Percentiles rank a stretch among this genome's conserved stretches.
Conservation (phyloP, 805 yeast species). For the Teunomyces atbi region DNA sequence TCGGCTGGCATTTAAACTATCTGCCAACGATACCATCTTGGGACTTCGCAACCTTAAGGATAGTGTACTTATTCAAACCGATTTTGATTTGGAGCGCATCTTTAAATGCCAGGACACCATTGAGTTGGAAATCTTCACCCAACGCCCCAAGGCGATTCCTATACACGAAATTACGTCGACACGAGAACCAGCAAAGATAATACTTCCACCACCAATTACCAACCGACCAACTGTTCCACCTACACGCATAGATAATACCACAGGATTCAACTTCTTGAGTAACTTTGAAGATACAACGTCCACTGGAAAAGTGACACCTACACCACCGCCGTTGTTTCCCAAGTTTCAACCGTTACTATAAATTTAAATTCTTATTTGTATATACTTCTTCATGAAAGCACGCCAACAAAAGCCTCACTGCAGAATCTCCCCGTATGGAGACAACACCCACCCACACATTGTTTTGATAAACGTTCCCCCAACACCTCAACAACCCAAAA, state of each 20-base stretch:
- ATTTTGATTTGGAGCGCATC: conserved; percentile 38
- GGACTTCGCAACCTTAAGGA: conserved; percentile 26
- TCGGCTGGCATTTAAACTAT: conserved; percentile 57
- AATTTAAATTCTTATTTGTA: too few relatives aligned
- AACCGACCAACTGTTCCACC: conserved; percentile 10
- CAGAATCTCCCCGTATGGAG: too few relatives aligned
- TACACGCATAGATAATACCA: neutral
- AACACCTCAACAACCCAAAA: conserved; percentile 5
- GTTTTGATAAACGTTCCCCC: neutral
- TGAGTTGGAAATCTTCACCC: conserved; percentile 38
- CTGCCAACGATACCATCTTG: conserved; percentile 14
- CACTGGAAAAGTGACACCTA: neutral
- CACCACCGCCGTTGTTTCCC: conserved; percentile 27
- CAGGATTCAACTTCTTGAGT: conserved; percentile 18
- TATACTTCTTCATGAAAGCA: neutral
- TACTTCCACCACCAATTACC: conserved; percentile 35
- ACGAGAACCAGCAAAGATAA: conserved; percentile 22
- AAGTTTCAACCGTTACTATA: conserved; percentile 32
- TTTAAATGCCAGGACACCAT: conserved; percentile 29
- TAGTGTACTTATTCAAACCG: conserved; percentile 29
- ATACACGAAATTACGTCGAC: conserved; percentile 35
- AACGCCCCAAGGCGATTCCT: conserved; percentile 32
- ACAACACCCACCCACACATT: too few relatives aligned
- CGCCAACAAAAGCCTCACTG: neutral
- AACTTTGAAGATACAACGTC: conserved; percentile 19